Percentiles rank a stretch among this genome's conserved stretches.
These are phyloP conservation scores for Stagonosporopsis tanaceti DNA, from an alignment of 2,329 filamentous ascomycete species.

Conservation along the genomic window DNA sequence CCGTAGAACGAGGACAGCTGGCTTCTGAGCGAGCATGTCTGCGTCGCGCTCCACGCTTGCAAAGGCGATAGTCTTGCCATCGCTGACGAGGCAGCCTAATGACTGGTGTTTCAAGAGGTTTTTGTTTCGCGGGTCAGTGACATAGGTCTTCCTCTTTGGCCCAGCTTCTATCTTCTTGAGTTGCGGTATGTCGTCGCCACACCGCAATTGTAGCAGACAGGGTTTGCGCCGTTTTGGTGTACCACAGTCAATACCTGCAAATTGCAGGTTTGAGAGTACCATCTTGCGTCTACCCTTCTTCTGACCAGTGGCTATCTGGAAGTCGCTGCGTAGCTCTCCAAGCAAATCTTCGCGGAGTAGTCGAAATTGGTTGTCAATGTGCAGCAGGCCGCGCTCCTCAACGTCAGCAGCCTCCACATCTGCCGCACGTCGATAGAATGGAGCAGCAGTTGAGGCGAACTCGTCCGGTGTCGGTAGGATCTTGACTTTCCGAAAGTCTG, in stretches of 20 bases:
- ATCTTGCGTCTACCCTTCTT: conserved; percentile 56
- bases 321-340: conserved; percentile 68
- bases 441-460: conserved; percentile 60
- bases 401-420: conserved; percentile 56
- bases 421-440: conserved; percentile 63
- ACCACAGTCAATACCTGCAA: conserved; percentile 52
- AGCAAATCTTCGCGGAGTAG: conserved; percentile 76
- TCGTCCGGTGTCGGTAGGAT: conserved; percentile 74
- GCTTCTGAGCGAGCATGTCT: conserved; percentile 51
- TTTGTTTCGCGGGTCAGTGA: conserved; percentile 55
- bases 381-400: conserved; percentile 54
- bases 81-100: conserved; percentile 67
- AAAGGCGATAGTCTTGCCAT: conserved; percentile 65
- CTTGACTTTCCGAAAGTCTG: conserved; percentile 66
- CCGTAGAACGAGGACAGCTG: conserved; percentile 61
- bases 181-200: conserved; percentile 55
- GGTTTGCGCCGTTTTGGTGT: conserved; percentile 38
- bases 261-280: conserved; percentile 52
- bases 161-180: conserved; percentile 43
- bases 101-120: conserved; percentile 66
- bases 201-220: conserved; percentile 53
- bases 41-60: conserved; percentile 64
- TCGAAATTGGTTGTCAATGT: conserved; percentile 76
- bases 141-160: conserved; percentile 54
- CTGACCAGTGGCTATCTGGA: conserved; percentile 60